These are phyloP conservation scores for Gaertneriomyces sp. DNA, from an alignment of 192 early-diverging fungal genomes.

Conservation along the genomic window DNA sequence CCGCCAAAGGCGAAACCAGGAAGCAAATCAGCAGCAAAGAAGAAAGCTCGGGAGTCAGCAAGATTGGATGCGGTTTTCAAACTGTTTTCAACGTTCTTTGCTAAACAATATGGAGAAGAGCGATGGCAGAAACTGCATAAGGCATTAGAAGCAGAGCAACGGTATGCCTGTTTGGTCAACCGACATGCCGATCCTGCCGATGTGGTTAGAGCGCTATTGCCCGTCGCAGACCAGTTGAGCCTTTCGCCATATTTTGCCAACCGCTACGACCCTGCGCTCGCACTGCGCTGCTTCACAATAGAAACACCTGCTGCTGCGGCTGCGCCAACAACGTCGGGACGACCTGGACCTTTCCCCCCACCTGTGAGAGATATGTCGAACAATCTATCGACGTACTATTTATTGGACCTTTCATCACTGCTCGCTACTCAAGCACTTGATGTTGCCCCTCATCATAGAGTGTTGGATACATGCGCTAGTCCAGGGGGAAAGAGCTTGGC, in stretches of 20 bases:
- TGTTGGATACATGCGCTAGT: constrained; percentile 52
- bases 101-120: constrained; percentile 8
- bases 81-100: constrained; percentile 21
- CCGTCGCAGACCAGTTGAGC: constrained; percentile 11
- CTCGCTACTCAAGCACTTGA: constrained; percentile 31
- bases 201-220: constrained; percentile 5
- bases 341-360: constrained; percentile 24
- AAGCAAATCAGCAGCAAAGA: constrained; percentile 13
- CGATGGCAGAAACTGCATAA: constrained; percentile 15
- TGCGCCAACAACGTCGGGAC: background rate
- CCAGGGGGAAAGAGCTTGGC: constrained; percentile 53
- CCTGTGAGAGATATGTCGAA: constrained; percentile 17
- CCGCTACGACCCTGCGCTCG: background rate
- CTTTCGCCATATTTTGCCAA: constrained; percentile 1
- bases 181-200: constrained; percentile 13
- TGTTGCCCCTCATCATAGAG: constrained; percentile 17
- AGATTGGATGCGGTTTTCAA: constrained; percentile 9
- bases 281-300: constrained; percentile 15
- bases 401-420: constrained; percentile 29
- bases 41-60: constrained; percentile 8
- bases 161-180: constrained; percentile 29
- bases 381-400: constrained; percentile 34
- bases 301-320: constrained; percentile 11
- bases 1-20: background rate
- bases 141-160: constrained; percentile 16